Conservation (phyloP, 495 filamentous ascomycete species). For the Hypoxylon lenormandii region DNA sequence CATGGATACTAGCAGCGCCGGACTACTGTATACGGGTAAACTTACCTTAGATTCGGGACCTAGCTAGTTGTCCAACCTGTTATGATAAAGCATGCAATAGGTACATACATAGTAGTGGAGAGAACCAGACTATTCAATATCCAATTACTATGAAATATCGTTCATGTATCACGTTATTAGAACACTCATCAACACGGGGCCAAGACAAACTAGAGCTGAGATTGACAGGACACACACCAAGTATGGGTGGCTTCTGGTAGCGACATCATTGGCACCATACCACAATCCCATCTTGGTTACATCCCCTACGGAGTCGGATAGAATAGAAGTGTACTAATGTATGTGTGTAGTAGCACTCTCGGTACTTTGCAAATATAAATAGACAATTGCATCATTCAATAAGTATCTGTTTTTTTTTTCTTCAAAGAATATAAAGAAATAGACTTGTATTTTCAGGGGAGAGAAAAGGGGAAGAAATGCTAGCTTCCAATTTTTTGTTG, state of each 20-base stretch:
- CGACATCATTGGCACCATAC: slow-evolving; percentile 36
- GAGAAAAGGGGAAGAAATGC: too few species aligned
- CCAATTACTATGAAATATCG: not conserved
- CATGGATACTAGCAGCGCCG: slow-evolving; percentile 16
- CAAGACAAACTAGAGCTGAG: not conserved
- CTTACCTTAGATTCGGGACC: slow-evolving; percentile 15
- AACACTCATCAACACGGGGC: not conserved
- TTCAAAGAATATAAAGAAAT: not conserved
- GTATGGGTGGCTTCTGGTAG: slow-evolving; percentile 28
- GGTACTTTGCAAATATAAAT: slow-evolving; percentile 41
- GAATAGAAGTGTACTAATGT: not conserved
- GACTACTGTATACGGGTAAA: slow-evolving; percentile 30
- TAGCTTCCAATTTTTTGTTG: too few species aligned
- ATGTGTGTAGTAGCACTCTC: slow-evolving; percentile 7
- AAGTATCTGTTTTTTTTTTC: not conserved
- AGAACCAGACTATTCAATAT: not conserved
- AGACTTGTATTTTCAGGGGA: too few species aligned
- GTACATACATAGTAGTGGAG: not conserved
- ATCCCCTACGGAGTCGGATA: slow-evolving; percentile 20
- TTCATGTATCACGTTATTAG: slow-evolving; percentile 1
- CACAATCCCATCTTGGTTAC: slow-evolving; percentile 17
- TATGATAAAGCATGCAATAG: slow-evolving; percentile 22
- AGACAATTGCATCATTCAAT: slow-evolving; percentile 11
- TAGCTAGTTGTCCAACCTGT: not conserved
- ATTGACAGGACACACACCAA: slow-evolving; percentile 2